Evolutionary conservation across 2,329 filamentous ascomycete genomes (phyloP).

Genomic region (Stemphylium vesicarium): DNA sequence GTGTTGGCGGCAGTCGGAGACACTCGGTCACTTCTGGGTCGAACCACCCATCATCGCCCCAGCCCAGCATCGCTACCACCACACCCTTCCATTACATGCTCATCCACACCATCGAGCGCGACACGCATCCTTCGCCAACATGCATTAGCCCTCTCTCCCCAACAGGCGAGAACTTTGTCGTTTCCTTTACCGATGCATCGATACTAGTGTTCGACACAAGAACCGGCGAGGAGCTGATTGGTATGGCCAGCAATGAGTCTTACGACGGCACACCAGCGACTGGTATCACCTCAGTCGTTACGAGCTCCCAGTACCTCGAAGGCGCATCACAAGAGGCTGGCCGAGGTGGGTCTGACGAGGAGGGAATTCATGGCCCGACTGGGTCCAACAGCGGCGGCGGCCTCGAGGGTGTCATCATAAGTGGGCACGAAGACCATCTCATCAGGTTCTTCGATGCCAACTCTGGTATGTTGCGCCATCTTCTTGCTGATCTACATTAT

Average conservation of each 20-base stretch:
- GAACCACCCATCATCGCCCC: conserved; percentile 87
- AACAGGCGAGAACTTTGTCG: conserved; percentile 86
- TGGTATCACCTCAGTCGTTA: conserved; percentile 88
- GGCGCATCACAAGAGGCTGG: conserved; percentile 64
- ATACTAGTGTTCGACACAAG: conserved; percentile 92
- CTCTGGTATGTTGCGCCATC: conserved; percentile 74
- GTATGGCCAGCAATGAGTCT: conserved; percentile 92
- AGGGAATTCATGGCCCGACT: conserved; percentile 80
- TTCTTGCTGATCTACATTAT: conserved; percentile 2
- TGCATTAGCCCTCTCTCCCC: conserved; percentile 89
- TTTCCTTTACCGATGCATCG: conserved; percentile 87
- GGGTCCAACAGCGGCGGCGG: conserved; percentile 73
- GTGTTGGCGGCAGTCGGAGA: conserved; percentile 75
- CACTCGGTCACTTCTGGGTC: conserved; percentile 95
- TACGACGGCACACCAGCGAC: conserved; percentile 86
- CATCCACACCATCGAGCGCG: conserved; percentile 81
- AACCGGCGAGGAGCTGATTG: conserved; percentile 87
- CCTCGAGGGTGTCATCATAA: conserved; percentile 92
- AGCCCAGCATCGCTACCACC: conserved; percentile 82
- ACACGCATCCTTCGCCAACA: conserved; percentile 77
- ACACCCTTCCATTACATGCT: conserved; percentile 89
- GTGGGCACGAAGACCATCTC: conserved; percentile 94
- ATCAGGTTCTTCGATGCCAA: conserved; percentile 98
- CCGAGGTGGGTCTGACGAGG: conserved; percentile 71
- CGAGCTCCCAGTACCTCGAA: conserved; percentile 83